Percentiles rank a stretch among this genome's conserved stretches.
Evolutionary conservation across 495 filamentous ascomycete genomes (phyloP).

Genomic region (Penicillium daleae): DNA sequence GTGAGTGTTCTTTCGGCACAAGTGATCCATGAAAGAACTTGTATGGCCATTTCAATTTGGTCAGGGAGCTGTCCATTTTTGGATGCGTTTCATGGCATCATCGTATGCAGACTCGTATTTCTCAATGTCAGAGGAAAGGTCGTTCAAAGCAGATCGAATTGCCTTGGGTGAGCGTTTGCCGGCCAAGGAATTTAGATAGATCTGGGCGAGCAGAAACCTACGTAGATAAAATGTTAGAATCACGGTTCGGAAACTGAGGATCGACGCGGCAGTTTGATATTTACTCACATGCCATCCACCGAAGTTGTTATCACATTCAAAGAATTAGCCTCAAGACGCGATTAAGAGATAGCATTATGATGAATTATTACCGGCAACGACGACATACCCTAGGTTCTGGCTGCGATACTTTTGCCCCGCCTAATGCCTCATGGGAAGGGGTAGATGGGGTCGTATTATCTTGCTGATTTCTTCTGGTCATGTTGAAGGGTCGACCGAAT

Average conservation of each 20-base stretch:
- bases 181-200: neutral
- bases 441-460: neutral
- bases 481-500: neutral
- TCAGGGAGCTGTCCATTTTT: neutral
- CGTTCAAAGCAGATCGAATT: neutral
- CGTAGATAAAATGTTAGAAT: neutral
- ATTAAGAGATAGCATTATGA: neutral
- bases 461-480: neutral
- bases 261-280: neutral
- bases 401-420: neutral
- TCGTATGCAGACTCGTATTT: neutral
- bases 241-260: neutral
- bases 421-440: neutral
- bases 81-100: neutral
- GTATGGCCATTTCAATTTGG: neutral
- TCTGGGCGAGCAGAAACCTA: neutral
- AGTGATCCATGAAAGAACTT: neutral
- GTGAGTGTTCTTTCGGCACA: neutral
- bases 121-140: neutral
- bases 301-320: neutral
- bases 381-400: neutral
- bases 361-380: neutral
- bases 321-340: neutral
- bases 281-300: neutral
- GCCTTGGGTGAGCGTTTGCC: neutral